These are phyloP conservation scores for Corchorus olitorius DNA, from an alignment of 345 rosid species.

Conservation along the genomic window DNA sequence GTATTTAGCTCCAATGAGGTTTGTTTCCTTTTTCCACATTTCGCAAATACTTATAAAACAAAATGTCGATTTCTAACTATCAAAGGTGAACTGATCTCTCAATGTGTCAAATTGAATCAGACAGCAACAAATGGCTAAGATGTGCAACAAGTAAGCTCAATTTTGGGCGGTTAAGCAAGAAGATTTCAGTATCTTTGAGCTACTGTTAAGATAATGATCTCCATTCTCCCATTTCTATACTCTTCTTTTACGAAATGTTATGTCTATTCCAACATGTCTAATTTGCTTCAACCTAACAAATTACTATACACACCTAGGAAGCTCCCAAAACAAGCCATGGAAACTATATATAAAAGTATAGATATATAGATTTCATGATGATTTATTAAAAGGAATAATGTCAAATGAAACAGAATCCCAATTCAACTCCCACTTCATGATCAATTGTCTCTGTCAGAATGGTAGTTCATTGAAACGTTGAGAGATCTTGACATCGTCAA, in stretches of 20 bases:
- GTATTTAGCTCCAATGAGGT: background rate
- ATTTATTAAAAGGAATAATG: too few relatives aligned
- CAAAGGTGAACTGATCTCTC: background rate
- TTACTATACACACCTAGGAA: background rate
- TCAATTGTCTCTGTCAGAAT: background rate
- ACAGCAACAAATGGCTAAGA: background rate
- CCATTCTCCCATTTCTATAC: background rate
- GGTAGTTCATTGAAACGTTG: background rate
- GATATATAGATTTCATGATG: background rate
- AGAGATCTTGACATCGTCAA: background rate
- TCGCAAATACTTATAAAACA: background rate
- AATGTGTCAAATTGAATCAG: conserved; percentile 14
- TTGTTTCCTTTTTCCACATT: background rate
- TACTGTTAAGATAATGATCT: conserved; percentile 11
- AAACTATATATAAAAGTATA: background rate
- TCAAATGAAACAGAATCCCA: background rate
- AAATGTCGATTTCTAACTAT: background rate
- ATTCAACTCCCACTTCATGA: background rate
- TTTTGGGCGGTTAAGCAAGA: conserved; percentile 28
- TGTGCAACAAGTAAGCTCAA: conserved; percentile 6
- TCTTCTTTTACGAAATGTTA: background rate
- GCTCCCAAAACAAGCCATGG: background rate
- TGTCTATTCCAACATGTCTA: background rate
- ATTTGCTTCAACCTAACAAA: background rate
- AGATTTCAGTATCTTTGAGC: background rate